These are phyloP conservation scores for Russula sp. DNA, from an alignment of 768 basidiomycete genomes.

Conservation along the genomic window DNA sequence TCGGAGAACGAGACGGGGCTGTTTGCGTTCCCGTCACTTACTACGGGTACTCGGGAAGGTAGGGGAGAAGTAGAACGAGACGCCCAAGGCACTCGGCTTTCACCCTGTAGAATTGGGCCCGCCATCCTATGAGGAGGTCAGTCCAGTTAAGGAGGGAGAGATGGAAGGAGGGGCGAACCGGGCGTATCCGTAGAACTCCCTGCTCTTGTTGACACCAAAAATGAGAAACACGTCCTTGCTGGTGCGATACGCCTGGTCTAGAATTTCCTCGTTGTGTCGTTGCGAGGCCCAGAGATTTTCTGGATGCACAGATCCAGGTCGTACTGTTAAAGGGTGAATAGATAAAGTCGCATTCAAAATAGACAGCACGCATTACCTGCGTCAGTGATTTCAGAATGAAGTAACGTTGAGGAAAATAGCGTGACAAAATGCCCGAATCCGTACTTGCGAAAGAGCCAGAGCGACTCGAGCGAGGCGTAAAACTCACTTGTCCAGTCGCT, in stretches of 20 bases:
- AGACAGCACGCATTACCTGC: slow-evolving; percentile 44
- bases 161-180: slow-evolving; percentile 37
- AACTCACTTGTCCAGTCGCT: slow-evolving; percentile 15
- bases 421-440: slow-evolving; percentile 69
- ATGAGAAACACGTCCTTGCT: slow-evolving; percentile 82
- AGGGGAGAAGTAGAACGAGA: slow-evolving; percentile 13
- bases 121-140: slow-evolving; percentile 18
- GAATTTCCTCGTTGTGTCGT: slow-evolving; percentile 78
- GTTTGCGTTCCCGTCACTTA: not conserved
- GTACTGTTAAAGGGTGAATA: slow-evolving; percentile 37
- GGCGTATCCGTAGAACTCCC: slow-evolving; percentile 93
- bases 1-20: slow-evolving; percentile 7
- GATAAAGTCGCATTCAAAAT: not conserved
- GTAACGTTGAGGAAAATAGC: slow-evolving; percentile 80
- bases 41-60: not conserved
- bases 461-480: slow-evolving; percentile 42
- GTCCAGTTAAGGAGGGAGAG: not conserved
- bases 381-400: slow-evolving; percentile 90
- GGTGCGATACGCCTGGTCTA: slow-evolving; percentile 92
- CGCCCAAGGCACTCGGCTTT: slow-evolving; percentile 45
- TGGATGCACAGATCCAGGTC: slow-evolving; percentile 77
- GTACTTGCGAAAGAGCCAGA: slow-evolving; percentile 75
- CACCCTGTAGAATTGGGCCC: slow-evolving; percentile 50
- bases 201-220: slow-evolving; percentile 92
- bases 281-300: slow-evolving; percentile 89